Percentiles rank a stretch among this genome's conserved stretches.
Evolutionary conservation across 257 asterid genomes (phyloP).

Genomic region (Echium plantagineum): DNA sequence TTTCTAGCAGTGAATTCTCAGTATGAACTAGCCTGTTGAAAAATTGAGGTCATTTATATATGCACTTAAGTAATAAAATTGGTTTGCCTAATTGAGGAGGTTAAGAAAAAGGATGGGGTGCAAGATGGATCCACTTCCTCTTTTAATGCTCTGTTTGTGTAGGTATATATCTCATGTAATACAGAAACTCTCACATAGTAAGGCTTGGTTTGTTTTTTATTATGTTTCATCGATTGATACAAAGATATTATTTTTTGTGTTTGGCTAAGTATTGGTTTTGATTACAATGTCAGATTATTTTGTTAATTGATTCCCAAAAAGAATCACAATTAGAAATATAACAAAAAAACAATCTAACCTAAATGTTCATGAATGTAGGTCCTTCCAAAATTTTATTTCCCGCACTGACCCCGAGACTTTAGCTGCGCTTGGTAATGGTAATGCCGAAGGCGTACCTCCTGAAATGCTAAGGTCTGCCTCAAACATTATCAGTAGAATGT

Average conservation of each 20-base stretch:
- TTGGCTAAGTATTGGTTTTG: no score
- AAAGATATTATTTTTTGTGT: no score
- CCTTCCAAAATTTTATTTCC: slow-evolving; percentile 75
- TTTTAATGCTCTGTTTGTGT: not conserved
- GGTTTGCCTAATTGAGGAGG: not conserved
- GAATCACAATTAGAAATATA: no score
- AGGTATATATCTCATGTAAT: not conserved
- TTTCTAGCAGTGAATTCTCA: not conserved
- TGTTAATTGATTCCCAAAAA: no score
- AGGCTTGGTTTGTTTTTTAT: no score
- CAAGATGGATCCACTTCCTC: not conserved
- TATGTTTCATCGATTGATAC: no score
- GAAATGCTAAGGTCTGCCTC: slow-evolving; percentile 85
- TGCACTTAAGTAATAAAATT: not conserved
- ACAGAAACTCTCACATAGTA: not conserved
- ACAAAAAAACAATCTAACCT: no score
- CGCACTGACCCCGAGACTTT: slow-evolving; percentile 68
- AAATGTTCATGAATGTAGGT: slow-evolving; percentile 26
- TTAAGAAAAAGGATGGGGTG: not conserved
- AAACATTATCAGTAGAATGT: slow-evolving; percentile 59
- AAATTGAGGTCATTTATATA: not conserved
- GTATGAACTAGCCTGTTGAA: not conserved
- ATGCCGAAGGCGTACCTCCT: slow-evolving; percentile 64
- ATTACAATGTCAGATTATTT: no score
- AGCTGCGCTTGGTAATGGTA: slow-evolving; percentile 64